Conservation (phyloP, 352 stramenopile species). For the Phytophthora pseudosyringae region DNA sequence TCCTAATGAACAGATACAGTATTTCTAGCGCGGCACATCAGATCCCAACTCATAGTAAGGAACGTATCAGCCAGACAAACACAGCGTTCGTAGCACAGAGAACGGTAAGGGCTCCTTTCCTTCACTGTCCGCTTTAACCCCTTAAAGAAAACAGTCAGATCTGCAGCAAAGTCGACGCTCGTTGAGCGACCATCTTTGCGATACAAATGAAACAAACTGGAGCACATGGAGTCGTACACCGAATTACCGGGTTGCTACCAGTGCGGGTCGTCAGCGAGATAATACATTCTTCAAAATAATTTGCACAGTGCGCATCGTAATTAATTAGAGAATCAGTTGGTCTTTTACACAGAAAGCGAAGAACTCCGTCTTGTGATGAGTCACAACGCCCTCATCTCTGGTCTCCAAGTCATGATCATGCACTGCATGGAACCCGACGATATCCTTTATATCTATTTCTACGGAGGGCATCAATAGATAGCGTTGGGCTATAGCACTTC, state of each 20-base stretch:
- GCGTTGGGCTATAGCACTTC: no score
- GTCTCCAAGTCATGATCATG: no score
- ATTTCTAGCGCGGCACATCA: conserved; percentile 21
- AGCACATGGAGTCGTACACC: not conserved
- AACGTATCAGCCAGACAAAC: conserved; percentile 1
- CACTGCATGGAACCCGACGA: no score
- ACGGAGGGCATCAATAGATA: no score
- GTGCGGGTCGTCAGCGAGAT: not conserved
- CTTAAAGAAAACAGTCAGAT: conserved; percentile 25
- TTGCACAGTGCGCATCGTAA: not conserved
- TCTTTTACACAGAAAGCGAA: no score
- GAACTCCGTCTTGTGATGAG: no score
- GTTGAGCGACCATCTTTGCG: not conserved
- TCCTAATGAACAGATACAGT: conserved; percentile 8
- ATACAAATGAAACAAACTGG: conserved; percentile 1
- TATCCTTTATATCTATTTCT: no score
- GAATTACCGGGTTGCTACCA: not conserved
- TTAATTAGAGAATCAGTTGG: no score
- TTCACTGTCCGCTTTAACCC: no score
- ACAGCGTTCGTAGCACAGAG: conserved; percentile 5
- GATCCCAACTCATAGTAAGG: conserved; percentile 16
- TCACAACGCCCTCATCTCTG: no score
- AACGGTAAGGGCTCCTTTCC: conserved; percentile 20
- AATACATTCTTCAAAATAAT: not conserved
- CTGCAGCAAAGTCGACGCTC: conserved; percentile 4